Evolutionary conservation across 2,329 filamentous ascomycete species (phyloP).

Genomic region (Nothophoma quercina): DNA sequence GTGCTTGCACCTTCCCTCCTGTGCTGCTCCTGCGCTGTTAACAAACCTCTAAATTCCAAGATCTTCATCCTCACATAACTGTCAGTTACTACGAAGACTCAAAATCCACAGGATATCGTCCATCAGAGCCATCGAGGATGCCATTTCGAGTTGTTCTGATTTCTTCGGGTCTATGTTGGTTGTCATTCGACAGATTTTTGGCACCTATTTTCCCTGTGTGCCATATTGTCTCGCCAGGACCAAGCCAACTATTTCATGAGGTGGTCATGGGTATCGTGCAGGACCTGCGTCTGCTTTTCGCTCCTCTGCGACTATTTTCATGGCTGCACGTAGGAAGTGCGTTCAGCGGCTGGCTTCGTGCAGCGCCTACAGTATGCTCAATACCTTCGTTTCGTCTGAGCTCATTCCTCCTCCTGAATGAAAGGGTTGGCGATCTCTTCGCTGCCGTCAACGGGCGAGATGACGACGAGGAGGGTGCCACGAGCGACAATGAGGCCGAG

Average conservation of each 20-base stretch:
- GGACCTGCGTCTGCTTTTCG: constrained; percentile 4
- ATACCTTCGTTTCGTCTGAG: neutral
- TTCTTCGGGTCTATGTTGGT: too few species aligned
- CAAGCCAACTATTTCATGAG: neutral
- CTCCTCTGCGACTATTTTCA: neutral
- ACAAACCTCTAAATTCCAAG: too few species aligned
- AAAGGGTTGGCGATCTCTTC: constrained; percentile 97
- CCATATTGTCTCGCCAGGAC: neutral
- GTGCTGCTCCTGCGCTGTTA: too few species aligned
- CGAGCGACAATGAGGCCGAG: constrained; percentile 87
- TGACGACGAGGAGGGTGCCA: constrained; percentile 89
- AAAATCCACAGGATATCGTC: too few species aligned
- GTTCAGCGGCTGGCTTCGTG: neutral
- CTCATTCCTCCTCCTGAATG: constrained; percentile 66
- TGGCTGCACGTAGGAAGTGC: too few species aligned
- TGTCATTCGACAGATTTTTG: too few species aligned
- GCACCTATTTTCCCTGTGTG: too few species aligned
- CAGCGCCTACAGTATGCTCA: neutral
- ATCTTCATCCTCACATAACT: too few species aligned
- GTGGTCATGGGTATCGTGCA: constrained; percentile 18
- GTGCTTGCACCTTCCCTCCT: neutral
- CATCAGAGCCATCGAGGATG: neutral
- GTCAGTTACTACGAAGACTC: too few species aligned
- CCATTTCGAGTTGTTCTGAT: constrained; percentile 2
- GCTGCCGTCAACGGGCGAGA: constrained; percentile 92